phyloP scores from a whole-genome alignment of 306 rosid species.

The Sechiopsis laciniata region DNA sequence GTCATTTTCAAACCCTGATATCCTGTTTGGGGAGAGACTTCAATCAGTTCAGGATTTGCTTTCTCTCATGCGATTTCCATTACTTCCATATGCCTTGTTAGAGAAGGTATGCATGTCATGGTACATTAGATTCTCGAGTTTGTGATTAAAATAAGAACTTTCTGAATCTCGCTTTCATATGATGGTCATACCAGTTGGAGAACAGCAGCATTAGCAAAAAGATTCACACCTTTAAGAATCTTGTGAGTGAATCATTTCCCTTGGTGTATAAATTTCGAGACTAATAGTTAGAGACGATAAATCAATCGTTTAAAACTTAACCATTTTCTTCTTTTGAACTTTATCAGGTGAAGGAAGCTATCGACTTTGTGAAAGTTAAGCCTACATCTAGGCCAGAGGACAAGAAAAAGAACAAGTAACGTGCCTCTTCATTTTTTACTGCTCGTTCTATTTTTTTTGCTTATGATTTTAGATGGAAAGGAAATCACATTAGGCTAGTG shows the following conservation, averaged over 20 bases:
- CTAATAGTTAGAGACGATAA: slow-evolving; percentile 2
- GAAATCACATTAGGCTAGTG: background rate
- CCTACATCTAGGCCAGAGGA: slow-evolving; percentile 34
- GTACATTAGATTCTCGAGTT: slow-evolving; percentile 13
- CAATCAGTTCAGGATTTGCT: slow-evolving; percentile 50
- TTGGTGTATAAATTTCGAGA: background rate
- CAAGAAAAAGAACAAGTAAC: slow-evolving; percentile 50
- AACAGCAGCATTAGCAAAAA: slow-evolving; percentile 55
- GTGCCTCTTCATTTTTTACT: slow-evolving; percentile 5
- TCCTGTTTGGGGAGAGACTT: slow-evolving; percentile 69
- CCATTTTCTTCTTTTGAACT: background rate
- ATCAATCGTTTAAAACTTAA: background rate
- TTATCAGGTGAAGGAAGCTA: slow-evolving; percentile 62
- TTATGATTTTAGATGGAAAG: background rate
- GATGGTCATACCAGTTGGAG: slow-evolving; percentile 57
- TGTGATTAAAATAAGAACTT: slow-evolving; percentile 3
- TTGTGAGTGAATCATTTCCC: slow-evolving; percentile 47
- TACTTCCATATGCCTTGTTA: slow-evolving; percentile 56
- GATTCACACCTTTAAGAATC: slow-evolving; percentile 40
- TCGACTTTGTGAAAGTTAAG: slow-evolving; percentile 41
- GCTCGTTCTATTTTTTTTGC: background rate
- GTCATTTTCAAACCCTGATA: slow-evolving; percentile 48
- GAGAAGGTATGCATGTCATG: slow-evolving; percentile 53
- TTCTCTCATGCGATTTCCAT: slow-evolving; percentile 58
- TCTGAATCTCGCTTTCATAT: slow-evolving; percentile 31